Evolutionary conservation across 2,329 filamentous ascomycete genomes (phyloP).

Genomic region (Macrophomina phaseolina): DNA sequence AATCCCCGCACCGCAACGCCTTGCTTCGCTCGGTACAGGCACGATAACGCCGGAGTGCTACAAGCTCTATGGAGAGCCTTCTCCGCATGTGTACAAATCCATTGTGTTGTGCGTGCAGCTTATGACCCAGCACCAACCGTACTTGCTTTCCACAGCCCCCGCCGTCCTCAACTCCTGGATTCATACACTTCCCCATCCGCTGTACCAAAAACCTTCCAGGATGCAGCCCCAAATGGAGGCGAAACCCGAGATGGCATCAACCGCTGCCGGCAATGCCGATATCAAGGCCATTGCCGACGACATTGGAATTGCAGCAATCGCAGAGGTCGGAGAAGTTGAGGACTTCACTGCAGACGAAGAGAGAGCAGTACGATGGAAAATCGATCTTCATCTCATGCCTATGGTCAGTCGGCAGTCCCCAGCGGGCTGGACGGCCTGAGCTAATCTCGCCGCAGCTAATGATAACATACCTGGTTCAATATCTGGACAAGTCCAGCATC

Average conservation of each 20-base stretch:
- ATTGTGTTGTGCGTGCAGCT: not conserved
- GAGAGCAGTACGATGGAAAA: constrained; percentile 53
- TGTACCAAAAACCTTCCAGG: no score
- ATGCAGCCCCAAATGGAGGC: not conserved
- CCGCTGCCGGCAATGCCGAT: not conserved
- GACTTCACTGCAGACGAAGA: constrained; percentile 59
- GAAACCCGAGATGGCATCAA: not conserved
- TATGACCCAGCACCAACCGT: not conserved
- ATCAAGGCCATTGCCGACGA: not conserved
- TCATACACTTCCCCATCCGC: not conserved
- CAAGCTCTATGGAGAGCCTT: not conserved
- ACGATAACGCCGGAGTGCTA: not conserved
- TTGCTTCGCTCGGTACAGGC: not conserved
- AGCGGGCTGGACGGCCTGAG: not conserved
- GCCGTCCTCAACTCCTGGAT: not conserved
- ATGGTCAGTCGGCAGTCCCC: not conserved
- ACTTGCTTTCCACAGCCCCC: not conserved
- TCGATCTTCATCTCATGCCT: constrained; percentile 47
- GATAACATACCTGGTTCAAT: constrained; percentile 33
- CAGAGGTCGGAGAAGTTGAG: constrained; percentile 1
- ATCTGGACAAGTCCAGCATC: constrained; percentile 33
- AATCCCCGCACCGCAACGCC: not conserved
- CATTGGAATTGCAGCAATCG: constrained; percentile 1
- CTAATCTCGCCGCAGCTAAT: constrained; percentile 29
- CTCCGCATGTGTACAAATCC: not conserved